phyloP scores from a whole-genome alignment of 176 grass and related monocot genomes.

The Oropetium thomaeum region DNA sequence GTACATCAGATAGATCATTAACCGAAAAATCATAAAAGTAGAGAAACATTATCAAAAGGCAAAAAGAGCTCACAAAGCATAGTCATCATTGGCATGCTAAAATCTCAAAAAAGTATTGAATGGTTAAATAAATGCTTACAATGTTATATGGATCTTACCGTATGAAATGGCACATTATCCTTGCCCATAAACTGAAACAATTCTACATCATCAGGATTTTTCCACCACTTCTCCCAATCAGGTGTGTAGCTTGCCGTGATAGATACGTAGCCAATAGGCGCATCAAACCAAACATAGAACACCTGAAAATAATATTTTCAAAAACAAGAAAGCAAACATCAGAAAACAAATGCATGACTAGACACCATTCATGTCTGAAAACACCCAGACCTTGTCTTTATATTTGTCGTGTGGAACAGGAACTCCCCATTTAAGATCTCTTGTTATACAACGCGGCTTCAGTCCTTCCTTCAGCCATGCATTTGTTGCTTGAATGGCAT shows the following conservation, averaged over 20 bases:
- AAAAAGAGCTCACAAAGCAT: background rate
- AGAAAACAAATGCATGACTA: constrained; percentile 18
- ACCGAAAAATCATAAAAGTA: background rate
- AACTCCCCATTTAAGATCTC: constrained; percentile 99
- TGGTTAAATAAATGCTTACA: constrained; percentile 2
- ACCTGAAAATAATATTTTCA: constrained; percentile 59
- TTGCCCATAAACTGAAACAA: constrained; percentile 99
- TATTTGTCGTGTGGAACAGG: constrained; percentile 93
- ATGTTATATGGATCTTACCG: constrained; percentile 46
- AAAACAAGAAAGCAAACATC: constrained; percentile 1
- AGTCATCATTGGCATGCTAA: background rate
- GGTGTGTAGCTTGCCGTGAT: constrained; percentile 94
- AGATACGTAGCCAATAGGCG: constrained; percentile 93
- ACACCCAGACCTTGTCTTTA: constrained; percentile 75
- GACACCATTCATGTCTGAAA: constrained; percentile 15
- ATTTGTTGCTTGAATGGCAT: constrained; percentile 95
- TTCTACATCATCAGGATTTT: constrained; percentile 89
- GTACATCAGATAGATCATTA: background rate
- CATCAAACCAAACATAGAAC: constrained; percentile 99
- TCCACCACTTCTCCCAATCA: constrained; percentile 99
- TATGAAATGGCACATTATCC: constrained; percentile 99
- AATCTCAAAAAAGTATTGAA: constrained; percentile 7
- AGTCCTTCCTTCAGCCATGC: constrained; percentile 99
- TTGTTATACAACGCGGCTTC: constrained; percentile 86
- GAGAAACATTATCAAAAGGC: background rate